phyloP scores from a whole-genome alignment of 257 asterid genomes.

The Solanum chilense region DNA sequence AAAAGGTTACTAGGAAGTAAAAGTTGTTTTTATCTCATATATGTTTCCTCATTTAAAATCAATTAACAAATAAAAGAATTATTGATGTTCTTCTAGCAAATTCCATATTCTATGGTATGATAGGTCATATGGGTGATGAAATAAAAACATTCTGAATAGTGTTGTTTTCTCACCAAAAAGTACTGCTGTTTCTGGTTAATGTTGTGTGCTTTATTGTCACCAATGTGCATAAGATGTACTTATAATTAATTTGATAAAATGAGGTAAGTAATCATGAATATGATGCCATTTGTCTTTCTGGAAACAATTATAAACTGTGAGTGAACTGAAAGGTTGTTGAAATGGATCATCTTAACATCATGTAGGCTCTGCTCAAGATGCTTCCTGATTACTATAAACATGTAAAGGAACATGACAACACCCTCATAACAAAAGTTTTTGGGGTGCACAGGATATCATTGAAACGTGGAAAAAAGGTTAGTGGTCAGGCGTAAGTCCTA shows the following conservation, averaged over 20 bases:
- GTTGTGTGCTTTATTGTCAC: background rate
- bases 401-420: slow-evolving; percentile 76
- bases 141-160: background rate
- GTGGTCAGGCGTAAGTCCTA: background rate
- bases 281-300: background rate
- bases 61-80: background rate
- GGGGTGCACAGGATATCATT: slow-evolving; percentile 75
- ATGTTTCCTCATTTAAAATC: background rate
- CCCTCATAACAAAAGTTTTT: slow-evolving; percentile 89
- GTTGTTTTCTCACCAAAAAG: background rate
- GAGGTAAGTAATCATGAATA: background rate
- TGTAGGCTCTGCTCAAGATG: slow-evolving; percentile 76
- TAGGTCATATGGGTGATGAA: background rate
- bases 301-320: background rate
- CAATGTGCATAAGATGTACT: background rate
- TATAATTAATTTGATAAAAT: background rate
- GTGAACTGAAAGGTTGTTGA: background rate
- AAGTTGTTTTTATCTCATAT: background rate
- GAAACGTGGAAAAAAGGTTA: slow-evolving; percentile 69
- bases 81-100: background rate
- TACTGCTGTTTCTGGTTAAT: background rate
- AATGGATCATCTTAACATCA: background rate
- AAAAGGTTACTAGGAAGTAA: background rate
- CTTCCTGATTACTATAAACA: slow-evolving; percentile 75
- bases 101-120: background rate